Evolutionary conservation across 345 rosid species (phyloP), one percentile per base, ranked within the genome.

Genomic region (Murraya koenigii): DNA sequence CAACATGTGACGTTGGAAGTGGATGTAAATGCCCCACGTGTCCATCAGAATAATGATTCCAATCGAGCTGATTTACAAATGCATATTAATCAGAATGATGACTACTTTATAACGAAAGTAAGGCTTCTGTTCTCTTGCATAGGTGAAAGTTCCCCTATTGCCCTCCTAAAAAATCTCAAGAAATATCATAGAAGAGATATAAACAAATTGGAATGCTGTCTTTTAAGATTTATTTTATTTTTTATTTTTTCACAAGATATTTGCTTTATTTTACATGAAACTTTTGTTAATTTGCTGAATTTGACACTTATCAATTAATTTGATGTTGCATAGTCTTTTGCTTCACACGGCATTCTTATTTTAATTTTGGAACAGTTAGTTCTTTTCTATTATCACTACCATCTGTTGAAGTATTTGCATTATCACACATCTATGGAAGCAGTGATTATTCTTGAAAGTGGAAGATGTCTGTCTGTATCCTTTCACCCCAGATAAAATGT

Each of bases 81-180:
- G 49, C 68, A 72, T 14, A 74, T 1, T 15, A 81, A 83, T 54
- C 86, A 75, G 65, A 70, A 76, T 47, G 78, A 82, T 20, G 64
- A 76, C 9, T 66, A 80, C 81, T 89, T 85, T 77, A 80, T 88
- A 15, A 93, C 86, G 75, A 89, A 83, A 78, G 95, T 91, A 81
- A 82, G 86, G 66, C 78, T 23, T 76, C 54, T 23, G 22, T 7
- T 59, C 76, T 77, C 65, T 74, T 84, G 47, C 6, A 20, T 7
- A 30, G 65, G 15, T 64, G 33, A 49, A 14, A 4, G 2, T 11
- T 11, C 66, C 71, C 32, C 32, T 30, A 30, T 30, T 66, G 7
- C 22, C 26, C 15, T 8, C 8, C 36, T 8, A 22, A 49, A 49
- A 38, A 23, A 39, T n/a, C 62, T 52, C 54, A 61, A 66, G 35